phyloP scores from a whole-genome alignment of 2,329 filamentous ascomycete genomes.

The Xylaria sp. region DNA sequence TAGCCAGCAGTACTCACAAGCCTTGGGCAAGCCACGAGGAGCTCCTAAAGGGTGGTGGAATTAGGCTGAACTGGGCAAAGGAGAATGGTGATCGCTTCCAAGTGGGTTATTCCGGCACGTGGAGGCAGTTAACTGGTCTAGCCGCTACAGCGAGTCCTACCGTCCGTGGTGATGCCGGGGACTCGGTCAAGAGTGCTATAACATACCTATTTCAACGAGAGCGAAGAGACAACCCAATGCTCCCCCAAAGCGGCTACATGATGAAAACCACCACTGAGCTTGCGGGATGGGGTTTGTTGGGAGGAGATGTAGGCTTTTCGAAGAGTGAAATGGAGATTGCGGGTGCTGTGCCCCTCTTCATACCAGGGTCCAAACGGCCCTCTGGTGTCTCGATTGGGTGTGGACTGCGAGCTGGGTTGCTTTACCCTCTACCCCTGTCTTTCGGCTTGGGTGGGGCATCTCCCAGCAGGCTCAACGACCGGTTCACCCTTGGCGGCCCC shows the following conservation, averaged over 20 bases:
- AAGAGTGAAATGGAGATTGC: constrained; percentile 90
- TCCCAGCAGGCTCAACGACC: constrained; percentile 87
- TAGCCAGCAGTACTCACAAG: constrained; percentile 87
- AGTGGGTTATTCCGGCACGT: constrained; percentile 80
- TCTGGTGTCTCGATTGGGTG: constrained; percentile 86
- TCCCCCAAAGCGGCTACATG: constrained; percentile 85
- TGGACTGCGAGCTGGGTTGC: constrained; percentile 80
- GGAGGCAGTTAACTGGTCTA: constrained; percentile 89
- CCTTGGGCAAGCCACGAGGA: constrained; percentile 96
- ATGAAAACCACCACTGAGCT: constrained; percentile 81
- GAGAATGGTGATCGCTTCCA: constrained; percentile 75
- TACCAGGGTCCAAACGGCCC: constrained; percentile 74
- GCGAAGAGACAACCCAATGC: constrained; percentile 82
- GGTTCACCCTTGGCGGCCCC: constrained; percentile 93
- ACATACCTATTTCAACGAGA: constrained; percentile 85
- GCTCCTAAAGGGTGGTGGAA: constrained; percentile 78
- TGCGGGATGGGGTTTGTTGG: constrained; percentile 85
- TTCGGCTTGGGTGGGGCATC: constrained; percentile 63
- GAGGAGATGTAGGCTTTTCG: constrained; percentile 91
- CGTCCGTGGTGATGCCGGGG: constrained; percentile 85
- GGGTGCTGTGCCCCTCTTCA: constrained; percentile 76
- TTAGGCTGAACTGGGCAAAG: constrained; percentile 80
- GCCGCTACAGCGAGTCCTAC: constrained; percentile 80
- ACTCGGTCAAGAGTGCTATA: constrained; percentile 88
- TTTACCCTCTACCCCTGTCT: constrained; percentile 81